These are phyloP conservation scores for Hydnum rufescens DNA, from an alignment of 768 basidiomycete species.

Conservation along the genomic window DNA sequence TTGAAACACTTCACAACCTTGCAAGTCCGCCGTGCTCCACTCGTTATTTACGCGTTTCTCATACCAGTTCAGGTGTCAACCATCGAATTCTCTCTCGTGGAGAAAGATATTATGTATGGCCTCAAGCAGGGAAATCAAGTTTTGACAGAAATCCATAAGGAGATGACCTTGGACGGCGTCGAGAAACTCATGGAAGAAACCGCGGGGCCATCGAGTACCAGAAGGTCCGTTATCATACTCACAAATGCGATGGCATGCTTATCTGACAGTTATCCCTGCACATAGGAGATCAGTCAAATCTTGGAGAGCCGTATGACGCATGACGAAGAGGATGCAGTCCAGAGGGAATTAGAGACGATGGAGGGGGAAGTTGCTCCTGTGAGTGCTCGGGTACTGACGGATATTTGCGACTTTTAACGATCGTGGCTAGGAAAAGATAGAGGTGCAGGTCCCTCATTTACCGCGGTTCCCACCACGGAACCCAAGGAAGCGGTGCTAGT, in stretches of 20 bases:
- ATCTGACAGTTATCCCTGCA: neutral
- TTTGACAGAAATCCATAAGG: slow-evolving; percentile 81
- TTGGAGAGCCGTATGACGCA: slow-evolving; percentile 59
- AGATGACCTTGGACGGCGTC: slow-evolving; percentile 82
- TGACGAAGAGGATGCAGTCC: slow-evolving; percentile 90
- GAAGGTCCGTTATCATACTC: slow-evolving; percentile 27
- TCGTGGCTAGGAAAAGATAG: too few relatives aligned
- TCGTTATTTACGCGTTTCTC: too few relatives aligned
- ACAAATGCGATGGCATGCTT: slow-evolving; percentile 4
- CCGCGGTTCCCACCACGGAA: too few relatives aligned
- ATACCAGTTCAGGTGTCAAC: slow-evolving; percentile 97
- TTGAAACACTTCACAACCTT: slow-evolving; percentile 75
- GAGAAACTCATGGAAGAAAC: slow-evolving; percentile 89
- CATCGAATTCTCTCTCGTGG: slow-evolving; percentile 90
- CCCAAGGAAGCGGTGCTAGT: too few relatives aligned
- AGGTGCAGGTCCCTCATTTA: too few relatives aligned
- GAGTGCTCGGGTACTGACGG: too few relatives aligned
- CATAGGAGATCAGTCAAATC: slow-evolving; percentile 79
- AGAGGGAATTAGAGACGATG: slow-evolving; percentile 66
- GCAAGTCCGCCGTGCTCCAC: slow-evolving; percentile 26
- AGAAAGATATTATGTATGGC: slow-evolving; percentile 83
- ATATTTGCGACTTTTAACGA: too few relatives aligned
- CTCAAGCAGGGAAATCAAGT: slow-evolving; percentile 87
- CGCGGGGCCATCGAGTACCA: slow-evolving; percentile 79
- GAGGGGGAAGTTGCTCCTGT: too few relatives aligned